Percentiles rank a stretch among this genome's conserved stretches.
These are phyloP conservation scores for Passalora sequoiae DNA, from an alignment of 2,329 filamentous ascomycete species.

Conservation along the genomic window DNA sequence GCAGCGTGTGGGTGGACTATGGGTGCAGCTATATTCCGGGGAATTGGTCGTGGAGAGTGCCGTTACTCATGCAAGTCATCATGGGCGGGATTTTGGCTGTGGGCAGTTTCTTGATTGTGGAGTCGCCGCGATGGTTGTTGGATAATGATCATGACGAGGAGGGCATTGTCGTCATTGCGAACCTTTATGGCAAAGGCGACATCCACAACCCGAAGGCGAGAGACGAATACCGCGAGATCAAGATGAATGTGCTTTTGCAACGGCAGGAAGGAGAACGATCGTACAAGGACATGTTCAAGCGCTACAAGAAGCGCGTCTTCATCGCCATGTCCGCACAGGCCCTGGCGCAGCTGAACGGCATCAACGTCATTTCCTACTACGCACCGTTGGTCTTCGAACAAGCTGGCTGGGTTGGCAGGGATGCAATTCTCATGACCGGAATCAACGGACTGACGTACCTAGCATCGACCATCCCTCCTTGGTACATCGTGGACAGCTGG, in stretches of 20 bases:
- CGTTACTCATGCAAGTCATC: slow-evolving; percentile 83
- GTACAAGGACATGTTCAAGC: slow-evolving; percentile 89
- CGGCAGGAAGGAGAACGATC: slow-evolving; percentile 91
- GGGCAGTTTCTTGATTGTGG: slow-evolving; percentile 88
- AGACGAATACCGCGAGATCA: slow-evolving; percentile 97
- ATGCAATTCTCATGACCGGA: slow-evolving; percentile 93
- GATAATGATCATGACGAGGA: slow-evolving; percentile 98
- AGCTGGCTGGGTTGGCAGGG: slow-evolving; percentile 87
- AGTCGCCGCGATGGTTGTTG: slow-evolving; percentile 94
- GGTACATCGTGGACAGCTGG: slow-evolving; percentile 93
- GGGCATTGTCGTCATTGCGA: slow-evolving; percentile 96
- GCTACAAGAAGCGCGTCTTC: slow-evolving; percentile 86
- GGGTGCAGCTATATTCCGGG: slow-evolving; percentile 86
- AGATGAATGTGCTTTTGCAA: slow-evolving; percentile 91
- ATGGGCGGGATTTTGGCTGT: slow-evolving; percentile 84
- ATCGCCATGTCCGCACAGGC: slow-evolving; percentile 98
- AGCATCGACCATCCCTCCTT: slow-evolving; percentile 85
- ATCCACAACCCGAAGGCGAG: slow-evolving; percentile 88
- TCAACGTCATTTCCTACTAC: slow-evolving; percentile 99
- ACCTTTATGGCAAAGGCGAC: slow-evolving; percentile 91
- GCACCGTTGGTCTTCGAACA: slow-evolving; percentile 94
- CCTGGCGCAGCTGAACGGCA: slow-evolving; percentile 93
- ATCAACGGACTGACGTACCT: slow-evolving; percentile 92
- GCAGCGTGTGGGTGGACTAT: slow-evolving; percentile 98
- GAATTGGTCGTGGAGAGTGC: slow-evolving; percentile 84